Evolutionary conservation across 306 rosid genomes (phyloP), one percentile per base, ranked within the genome.

Genomic region (Gastrolobium bilobum): DNA sequence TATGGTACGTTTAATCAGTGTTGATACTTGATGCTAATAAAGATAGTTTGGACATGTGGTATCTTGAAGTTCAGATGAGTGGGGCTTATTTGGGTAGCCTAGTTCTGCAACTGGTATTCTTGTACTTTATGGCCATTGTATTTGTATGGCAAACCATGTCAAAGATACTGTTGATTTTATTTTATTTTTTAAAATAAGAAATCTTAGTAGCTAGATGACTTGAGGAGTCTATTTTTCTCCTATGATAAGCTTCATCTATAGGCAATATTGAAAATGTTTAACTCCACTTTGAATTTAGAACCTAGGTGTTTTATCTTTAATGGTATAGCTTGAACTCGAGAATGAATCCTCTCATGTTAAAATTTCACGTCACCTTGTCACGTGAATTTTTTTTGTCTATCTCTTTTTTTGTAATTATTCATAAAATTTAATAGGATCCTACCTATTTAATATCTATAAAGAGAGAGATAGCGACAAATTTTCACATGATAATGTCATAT

Each of bases 1-100:
- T 6, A 58, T 6, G 60, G 74, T 63, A 53, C 59, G 51, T 3
- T 8, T 31, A 37, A 42, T 42, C 47, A 3, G 52, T 47, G 9
- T 35, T 48, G 56, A 59, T 47, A 68, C 73, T 35, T 48, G 56
- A 59, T 47, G 74, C 73, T 10, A 39, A 42, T 61, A 51, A 15
- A 53, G 68, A 60, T 10, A 30, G 31, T 34, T 43, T 31, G 79
- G 42, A 38, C 51, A 7, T 43, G 13, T 63, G 58, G 65, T 39
- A 15, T 48, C 39, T 20, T 68, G 72, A 43, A 74, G 48, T 35
- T 54, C 15, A 20, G 29, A 68, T 30, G 7, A 38, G 20, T 38
- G n/a, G n/a, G 66, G 51, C 66, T 58, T 70, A 48, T 48, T 57
- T 74, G 71, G 6, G 2, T 47, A 48, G 31, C 58, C 43, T 61